Conservation (phyloP, 2,329 filamentous ascomycete genomes). For the Pestalotiopsis sp. region DNA sequence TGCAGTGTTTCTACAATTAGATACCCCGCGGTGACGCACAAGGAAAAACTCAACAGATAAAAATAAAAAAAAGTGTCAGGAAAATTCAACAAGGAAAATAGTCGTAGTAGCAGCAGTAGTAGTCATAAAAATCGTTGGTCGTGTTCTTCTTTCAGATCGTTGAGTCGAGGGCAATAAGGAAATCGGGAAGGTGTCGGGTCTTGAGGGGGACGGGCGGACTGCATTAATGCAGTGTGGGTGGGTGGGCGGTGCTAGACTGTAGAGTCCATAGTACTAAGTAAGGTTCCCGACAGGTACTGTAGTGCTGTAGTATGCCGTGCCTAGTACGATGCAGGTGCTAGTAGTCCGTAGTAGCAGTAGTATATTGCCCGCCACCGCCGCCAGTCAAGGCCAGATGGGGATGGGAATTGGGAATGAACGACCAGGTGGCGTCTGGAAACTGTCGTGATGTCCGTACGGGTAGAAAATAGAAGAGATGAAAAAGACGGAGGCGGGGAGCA, state of each 20-base stretch:
- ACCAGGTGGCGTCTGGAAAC: conserved; percentile 17
- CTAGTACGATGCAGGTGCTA: conserved; percentile 26
- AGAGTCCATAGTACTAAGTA: neutral
- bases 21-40: neutral
- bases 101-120: neutral
- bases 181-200: conserved; percentile 1
- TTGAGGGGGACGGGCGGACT: neutral
- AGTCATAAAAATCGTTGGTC: conserved; percentile 1
- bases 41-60: neutral
- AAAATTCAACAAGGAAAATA: neutral
- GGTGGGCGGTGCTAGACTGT: neutral
- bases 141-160: neutral
- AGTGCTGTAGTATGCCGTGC: conserved; percentile 17
- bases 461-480: conserved; percentile 17
- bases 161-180: conserved; percentile 1
- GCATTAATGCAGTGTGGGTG: conserved; percentile 1
- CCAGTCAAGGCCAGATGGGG: conserved; percentile 20
- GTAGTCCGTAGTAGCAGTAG: conserved; percentile 17
- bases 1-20: neutral
- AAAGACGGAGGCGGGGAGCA: conserved; percentile 20
- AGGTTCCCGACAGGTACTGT: neutral
- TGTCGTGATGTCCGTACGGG: neutral
- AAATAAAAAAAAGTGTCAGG: neutral
- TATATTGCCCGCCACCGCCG: conserved; percentile 22
- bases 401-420: conserved; percentile 27